Evolutionary conservation across 2,329 filamentous ascomycete species (phyloP), one percentile per base, ranked within the genome.

Genomic region (Pestalotiopsis sp.): DNA sequence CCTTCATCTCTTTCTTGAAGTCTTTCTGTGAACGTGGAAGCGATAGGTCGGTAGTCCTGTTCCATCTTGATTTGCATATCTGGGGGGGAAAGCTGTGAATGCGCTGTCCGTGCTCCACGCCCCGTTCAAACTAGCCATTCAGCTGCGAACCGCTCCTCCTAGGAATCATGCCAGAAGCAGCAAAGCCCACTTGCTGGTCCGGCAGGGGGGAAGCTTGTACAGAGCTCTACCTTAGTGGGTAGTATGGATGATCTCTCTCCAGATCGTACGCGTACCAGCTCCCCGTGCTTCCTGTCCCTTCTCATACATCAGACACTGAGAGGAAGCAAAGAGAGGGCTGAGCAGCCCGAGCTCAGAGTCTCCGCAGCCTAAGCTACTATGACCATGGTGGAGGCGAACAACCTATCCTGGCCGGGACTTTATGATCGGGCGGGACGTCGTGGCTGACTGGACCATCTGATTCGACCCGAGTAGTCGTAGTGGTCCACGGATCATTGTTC

Each of bases 81-180:
- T 23, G 20, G 17, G 17, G 17, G 14, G 17, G 45, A 20, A 6
- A 52, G 7, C 20, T n/a, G 45, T n/a, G 20, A 14, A 23, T 36
- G 23, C 11, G 57, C 57, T 59, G 57, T 25, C 59, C n/a, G 27
- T 39, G 59, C 59, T 61, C n/a, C 25, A 61, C 27, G 31, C 36
- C 45, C 45, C 45, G 45, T 61, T 61, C 59, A 36, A 23, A 38
- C 39, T 57, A 36, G 57, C 17, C 59, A 66, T 55, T 66, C 55
- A 66, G 64, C 52, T 55, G 64, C 55, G 58, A 65, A 52, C 25
- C 52, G 39, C 31, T 60, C 17, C 27, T 17, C 58, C 27, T 60
- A 31, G 14, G n/a, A 27, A 23, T 45, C 27, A 65, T 55, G 25
- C 63, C 49, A 57, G 17, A 65, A 57, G 39, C 49, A 65, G 63